Evolutionary conservation across 2,329 filamentous ascomycete species (phyloP).

Genomic region (Tolypocladium tropicale): DNA sequence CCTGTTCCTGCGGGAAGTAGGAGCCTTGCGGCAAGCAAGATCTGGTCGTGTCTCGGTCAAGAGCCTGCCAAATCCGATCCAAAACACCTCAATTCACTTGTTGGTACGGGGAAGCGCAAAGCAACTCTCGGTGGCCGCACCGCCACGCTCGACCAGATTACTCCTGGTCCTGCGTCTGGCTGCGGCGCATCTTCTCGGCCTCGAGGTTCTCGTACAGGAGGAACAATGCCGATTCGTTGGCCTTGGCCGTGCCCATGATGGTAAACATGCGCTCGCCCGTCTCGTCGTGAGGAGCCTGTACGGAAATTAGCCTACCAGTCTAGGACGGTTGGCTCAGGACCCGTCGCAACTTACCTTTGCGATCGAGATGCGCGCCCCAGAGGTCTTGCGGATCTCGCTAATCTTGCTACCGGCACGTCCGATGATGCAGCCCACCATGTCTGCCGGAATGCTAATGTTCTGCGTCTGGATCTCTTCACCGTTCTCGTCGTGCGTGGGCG

Average conservation of each 20-base stretch:
- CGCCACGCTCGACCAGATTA: conserved; percentile 21
- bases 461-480: conserved; percentile 97
- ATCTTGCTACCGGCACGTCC: conserved; percentile 93
- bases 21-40: conserved; percentile 55
- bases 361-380: conserved; percentile 93
- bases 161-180: conserved; percentile 55
- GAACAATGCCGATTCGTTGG: conserved; percentile 93
- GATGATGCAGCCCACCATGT: conserved; percentile 99
- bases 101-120: conserved; percentile 17
- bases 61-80: conserved; percentile 38
- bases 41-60: conserved; percentile 42
- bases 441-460: conserved; percentile 97
- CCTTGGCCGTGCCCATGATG: conserved; percentile 88
- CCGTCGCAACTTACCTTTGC: conserved; percentile 55
- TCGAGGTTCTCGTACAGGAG: conserved; percentile 98
- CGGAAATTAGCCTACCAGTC: neutral
- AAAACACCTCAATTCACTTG: conserved; percentile 23
- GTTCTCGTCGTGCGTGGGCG: conserved; percentile 86
- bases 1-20: conserved; percentile 34
- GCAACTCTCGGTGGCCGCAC: conserved; percentile 12
- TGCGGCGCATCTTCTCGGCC: conserved; percentile 97
- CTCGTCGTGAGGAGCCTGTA: conserved; percentile 79
- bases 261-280: conserved; percentile 99
- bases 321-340: too few relatives aligned
- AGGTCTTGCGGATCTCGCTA: conserved; percentile 95